Base-by-base conservation (phyloP, 129 eudicot species). In the Ambrosia artemisiifolia region DNA sequence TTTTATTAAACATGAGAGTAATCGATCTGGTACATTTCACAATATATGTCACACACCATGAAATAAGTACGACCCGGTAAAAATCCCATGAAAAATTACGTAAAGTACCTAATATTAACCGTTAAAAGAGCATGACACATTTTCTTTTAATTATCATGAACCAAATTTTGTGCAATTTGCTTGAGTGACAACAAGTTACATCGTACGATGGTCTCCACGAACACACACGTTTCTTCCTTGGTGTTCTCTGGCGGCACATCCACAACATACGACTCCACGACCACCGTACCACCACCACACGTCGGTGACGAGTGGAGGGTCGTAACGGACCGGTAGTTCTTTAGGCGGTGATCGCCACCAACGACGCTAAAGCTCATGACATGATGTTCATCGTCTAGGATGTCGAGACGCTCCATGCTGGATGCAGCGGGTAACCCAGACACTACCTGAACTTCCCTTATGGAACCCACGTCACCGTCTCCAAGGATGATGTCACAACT, bases 191-290 rank as follows among this genome's bases (percentile, higher is more conserved):
- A 81, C 78, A 92, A 71, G 75, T 92, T 92, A 65, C 91, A 92
- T 42, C 86, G 74, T 69, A 92, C 91, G 47, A 92, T 92, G 4
- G 93, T 92, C 69, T 92, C 96, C 2, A 82, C 96, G 44, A 92
- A 92, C 34, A 78, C 87, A 67, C 91, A 84, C 24, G 97, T 92
- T 33, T 92, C 97, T 32, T 92, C 97, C 75, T 81, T 83, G 1
- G 96, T 88, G 70, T 92, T 92, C 71, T 85, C 96, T 24, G 77
- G 76, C 47, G 97, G 97, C 7, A 87, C 87, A 48, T 92, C 97
- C 19, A 92, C 97, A 3, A 88, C 95, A 70, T 92, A 92, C 63
- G 96, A 88, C 70, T 92, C 97, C 43, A 92, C 94, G 4, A 92
- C 94, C 51, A 92, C 81, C 33, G 96, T 88, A 14, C 86, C 81